phyloP scores from a whole-genome alignment of 495 filamentous ascomycete genomes.

The Paragyromitra xinjiangensis region DNA sequence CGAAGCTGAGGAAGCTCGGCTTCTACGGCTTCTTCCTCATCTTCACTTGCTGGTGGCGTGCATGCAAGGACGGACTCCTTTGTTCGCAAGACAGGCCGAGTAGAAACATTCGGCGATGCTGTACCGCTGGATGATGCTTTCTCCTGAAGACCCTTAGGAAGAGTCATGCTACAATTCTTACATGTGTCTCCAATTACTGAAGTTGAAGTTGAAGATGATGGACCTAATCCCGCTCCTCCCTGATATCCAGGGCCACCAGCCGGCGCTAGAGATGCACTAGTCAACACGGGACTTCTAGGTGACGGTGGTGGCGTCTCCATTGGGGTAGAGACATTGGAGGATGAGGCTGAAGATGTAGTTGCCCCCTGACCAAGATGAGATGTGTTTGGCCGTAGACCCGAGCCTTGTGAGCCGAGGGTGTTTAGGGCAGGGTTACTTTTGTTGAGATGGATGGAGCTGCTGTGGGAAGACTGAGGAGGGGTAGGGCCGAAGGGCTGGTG shows the following conservation, averaged over 20 bases:
- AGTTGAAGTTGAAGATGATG: slow-evolving; percentile 63
- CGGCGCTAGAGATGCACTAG: slow-evolving; percentile 53
- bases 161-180: slow-evolving; percentile 70
- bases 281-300: slow-evolving; percentile 62
- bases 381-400: slow-evolving; percentile 49
- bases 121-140: slow-evolving; percentile 50
- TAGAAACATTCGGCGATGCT: slow-evolving; percentile 37
- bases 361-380: slow-evolving; percentile 49
- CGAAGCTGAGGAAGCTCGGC: slow-evolving; percentile 57
- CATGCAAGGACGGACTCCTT: slow-evolving; percentile 49
- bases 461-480: slow-evolving; percentile 54
- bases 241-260: slow-evolving; percentile 50
- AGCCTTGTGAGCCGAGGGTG: slow-evolving; percentile 35
- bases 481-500: slow-evolving; percentile 59
- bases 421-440: slow-evolving; percentile 47
- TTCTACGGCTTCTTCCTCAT: slow-evolving; percentile 48
- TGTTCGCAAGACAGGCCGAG: slow-evolving; percentile 50
- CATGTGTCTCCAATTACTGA: slow-evolving; percentile 69
- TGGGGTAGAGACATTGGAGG: slow-evolving; percentile 52
- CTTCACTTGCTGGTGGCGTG: slow-evolving; percentile 46
- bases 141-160: slow-evolving; percentile 65
- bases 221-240: slow-evolving; percentile 53
- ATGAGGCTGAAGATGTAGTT: slow-evolving; percentile 51
- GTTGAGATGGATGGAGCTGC: slow-evolving; percentile 44
- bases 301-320: slow-evolving; percentile 69